Base-by-base conservation (phyloP, 108 stramenopile species). In the Nitzschia sp. region DNA sequence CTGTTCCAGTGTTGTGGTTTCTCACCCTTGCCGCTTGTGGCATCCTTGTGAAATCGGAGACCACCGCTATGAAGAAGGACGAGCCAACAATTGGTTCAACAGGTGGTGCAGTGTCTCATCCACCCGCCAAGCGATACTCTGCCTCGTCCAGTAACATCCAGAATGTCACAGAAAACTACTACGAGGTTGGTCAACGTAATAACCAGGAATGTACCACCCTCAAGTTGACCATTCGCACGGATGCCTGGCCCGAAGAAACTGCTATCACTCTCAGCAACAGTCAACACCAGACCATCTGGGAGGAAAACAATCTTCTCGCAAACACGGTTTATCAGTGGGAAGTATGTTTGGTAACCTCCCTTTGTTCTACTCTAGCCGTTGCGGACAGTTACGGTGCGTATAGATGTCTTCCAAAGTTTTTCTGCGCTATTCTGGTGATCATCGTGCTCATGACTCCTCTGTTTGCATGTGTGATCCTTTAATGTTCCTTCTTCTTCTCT, bases 181-280 rank as follows among this genome's bases (percentile, higher is more conserved):
- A 34, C 29, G 5, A 34, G 29, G 29, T 3, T 1, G 29, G 29
- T 3, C 1, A 34, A 1, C 29, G 29, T 5, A 5, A 5, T 3
- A 34, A 1, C 3, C 29, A 34, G 29, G 38, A 42, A 37, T 57
- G 67, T 63, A 22, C 21, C 6, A 48, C 12, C 41, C 41, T 57
- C 6, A 12, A 42, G 10, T 44, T 41, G 25, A 54, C 17, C 37
- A 21, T 57, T 8, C 56, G 7, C 19, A 56, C 67, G 9, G 67
- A 56, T 44, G 40, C 21, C 12, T 56, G 24, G 17, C 51, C 51
- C 3, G 41, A 26, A 11, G 67, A 57, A 46, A 68, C 19, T 17
- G 41, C 20, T 14, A 44, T 38, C 7, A 15, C 7, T 7, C 17
- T 54, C 2, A 10, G 24, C 20, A 44, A 46, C 22, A 15, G 14